Evolutionary conservation across 148 eudicot genomes (phyloP), one percentile per base, ranked within the genome.

Genomic region (Vaccinium vitisidaea): DNA sequence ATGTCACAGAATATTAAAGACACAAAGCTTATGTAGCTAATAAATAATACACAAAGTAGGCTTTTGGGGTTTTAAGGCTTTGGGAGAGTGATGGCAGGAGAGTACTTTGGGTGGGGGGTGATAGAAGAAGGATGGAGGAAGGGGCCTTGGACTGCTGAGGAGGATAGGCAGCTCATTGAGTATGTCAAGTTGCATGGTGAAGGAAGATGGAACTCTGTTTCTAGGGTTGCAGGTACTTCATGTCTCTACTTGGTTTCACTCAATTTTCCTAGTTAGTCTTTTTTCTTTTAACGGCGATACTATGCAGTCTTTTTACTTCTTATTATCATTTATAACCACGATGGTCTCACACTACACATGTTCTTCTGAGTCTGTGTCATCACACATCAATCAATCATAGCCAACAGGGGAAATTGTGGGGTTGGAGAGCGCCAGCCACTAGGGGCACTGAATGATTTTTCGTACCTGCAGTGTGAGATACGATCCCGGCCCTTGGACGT

Each of bases 101-200:
- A 87, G 30, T 83, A 87, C 48, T 78, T 89, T 87, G 91, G 92
- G 54, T 90, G 95, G 94, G 93, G 92, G 49, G 87, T 86, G 54
- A 75, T 91, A 52, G 91, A 89, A 65, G 92, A 92, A 59, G 93
- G 90, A 49, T 95, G 98, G 98, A 89, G 97, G 82, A 95, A 95
- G 69, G 98, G 98, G 11, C 98, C 98, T 7, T 95, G 98, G 98
- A 95, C 97, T 84, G 84, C 92, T 59, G 95, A 95, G 77, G 98
- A 95, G 93, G 98, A 94, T 81, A 88, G 87, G 58, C 80, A 92
- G 87, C 95, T 95, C 27, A 88, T 89, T 80, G 90, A 93, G 70
- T 92, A 94, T 90, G 97, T 95, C 77, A 91, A 92, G 80, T 55
- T 86, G 58, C 94, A 95, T 85, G 97, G 97, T n/a, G 98, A 95